Conservation (phyloP, 805 yeast species). For the Barnettozyma populi region DNA sequence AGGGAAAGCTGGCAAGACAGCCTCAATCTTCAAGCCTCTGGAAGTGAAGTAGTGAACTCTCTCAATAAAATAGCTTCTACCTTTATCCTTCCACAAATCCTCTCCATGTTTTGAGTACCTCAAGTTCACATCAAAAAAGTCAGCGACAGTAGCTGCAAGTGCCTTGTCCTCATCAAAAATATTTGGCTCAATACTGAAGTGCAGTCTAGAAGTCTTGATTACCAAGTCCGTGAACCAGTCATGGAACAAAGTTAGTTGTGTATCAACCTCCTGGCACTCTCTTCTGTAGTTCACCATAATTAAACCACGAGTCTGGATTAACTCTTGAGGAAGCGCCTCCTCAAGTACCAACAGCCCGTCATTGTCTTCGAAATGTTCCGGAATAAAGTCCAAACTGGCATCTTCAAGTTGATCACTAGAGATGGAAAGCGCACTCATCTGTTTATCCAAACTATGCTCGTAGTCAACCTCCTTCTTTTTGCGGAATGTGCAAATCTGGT, state of each 20-base stretch:
- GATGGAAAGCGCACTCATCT: background rate
- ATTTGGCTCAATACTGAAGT: slow-evolving; percentile 17
- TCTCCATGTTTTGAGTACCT: slow-evolving; percentile 37
- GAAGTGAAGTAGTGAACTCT: slow-evolving; percentile 44
- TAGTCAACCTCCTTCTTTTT: background rate
- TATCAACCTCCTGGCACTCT: slow-evolving; percentile 22
- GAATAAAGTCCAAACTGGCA: slow-evolving; percentile 6
- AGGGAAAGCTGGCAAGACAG: slow-evolving; percentile 60
- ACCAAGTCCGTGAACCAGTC: slow-evolving; percentile 36
- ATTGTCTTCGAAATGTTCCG: slow-evolving; percentile 12
- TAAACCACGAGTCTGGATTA: slow-evolving; percentile 33
- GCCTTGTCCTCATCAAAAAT: slow-evolving; percentile 9
- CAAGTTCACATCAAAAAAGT: slow-evolving; percentile 40
- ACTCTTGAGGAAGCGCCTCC: slow-evolving; percentile 24
- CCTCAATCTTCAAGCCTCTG: slow-evolving; percentile 43
- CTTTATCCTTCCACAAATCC: slow-evolving; percentile 47
- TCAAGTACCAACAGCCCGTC: slow-evolving; percentile 30
- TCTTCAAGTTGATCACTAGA: slow-evolving; percentile 7
- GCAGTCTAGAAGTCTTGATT: slow-evolving; percentile 31
- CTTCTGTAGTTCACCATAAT: slow-evolving; percentile 27
- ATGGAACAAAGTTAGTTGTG: slow-evolving; percentile 16
- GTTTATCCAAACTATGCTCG: background rate
- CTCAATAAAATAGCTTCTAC: slow-evolving; percentile 37
- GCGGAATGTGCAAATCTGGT: background rate
- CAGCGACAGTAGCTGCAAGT: slow-evolving; percentile 31